phyloP scores from a whole-genome alignment of 2,329 filamentous ascomycete species.

The Huntiella bhutanensis region DNA sequence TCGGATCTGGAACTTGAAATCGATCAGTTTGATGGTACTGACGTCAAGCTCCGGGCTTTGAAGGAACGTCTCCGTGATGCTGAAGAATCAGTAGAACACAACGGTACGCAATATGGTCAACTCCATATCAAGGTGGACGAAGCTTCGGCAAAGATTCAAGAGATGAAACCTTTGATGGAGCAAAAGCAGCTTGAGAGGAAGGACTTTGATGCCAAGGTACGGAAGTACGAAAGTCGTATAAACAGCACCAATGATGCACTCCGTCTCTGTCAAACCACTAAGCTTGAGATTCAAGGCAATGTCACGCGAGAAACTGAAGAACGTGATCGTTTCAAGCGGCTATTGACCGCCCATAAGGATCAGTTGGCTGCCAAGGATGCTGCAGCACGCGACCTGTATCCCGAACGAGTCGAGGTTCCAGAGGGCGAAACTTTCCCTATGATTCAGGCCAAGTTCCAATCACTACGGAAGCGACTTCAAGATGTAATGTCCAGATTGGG shows the following conservation, averaged over 20 bases:
- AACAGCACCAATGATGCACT: constrained; percentile 20
- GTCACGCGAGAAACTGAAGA: constrained; percentile 8
- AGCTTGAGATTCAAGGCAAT: background rate
- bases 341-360: constrained; percentile 18
- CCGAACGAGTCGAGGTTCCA: constrained; percentile 2
- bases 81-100: constrained; percentile 25
- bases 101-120: constrained; percentile 36
- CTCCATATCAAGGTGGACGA: constrained; percentile 15
- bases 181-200: background rate
- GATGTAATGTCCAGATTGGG: constrained; percentile 39
- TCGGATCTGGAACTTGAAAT: constrained; percentile 36
- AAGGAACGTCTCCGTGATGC: constrained; percentile 36
- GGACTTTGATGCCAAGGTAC: background rate
- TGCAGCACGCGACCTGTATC: constrained; percentile 23
- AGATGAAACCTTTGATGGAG: constrained; percentile 14
- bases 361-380: background rate
- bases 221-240: background rate
- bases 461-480: constrained; percentile 38
- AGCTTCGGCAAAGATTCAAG: constrained; percentile 20
- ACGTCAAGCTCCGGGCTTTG: constrained; percentile 43
- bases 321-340: constrained; percentile 28
- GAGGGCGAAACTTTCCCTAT: constrained; percentile 42
- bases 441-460: constrained; percentile 33
- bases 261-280: constrained; percentile 12
- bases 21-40: constrained; percentile 47